Evolutionary conservation across 495 filamentous ascomycete genomes (phyloP), one percentile per base, ranked within the genome.

Genomic region (Penicillium herquei): DNA sequence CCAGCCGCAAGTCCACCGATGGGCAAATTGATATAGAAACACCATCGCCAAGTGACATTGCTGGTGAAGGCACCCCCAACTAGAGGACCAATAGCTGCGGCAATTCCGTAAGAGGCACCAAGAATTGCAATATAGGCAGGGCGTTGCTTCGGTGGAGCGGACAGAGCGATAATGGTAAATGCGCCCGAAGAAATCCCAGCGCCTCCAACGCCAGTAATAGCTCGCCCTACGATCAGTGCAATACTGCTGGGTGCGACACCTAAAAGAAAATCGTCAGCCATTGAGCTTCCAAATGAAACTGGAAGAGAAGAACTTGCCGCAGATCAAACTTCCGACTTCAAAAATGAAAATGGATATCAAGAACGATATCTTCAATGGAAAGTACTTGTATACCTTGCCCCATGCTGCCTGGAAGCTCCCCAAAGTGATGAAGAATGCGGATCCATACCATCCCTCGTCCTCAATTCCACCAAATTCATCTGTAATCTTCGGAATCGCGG

Each of bases 141-240:
- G 14, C 80, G 70, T 43, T 75, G 74, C 18, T 70, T 64, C 8
- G 80, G 71, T 0, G 70, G 68, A 3, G 75, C 70, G 0, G 70
- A 51, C 47, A 78, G 66, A 30, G 70, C 74, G 40, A 83, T 72
- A 54, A 82, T 68, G 4, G 47, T 62, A 18, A 47, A 52, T 3
- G 32, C 44, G 1, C 66, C 66, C 2, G 37, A 43, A 0, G 35
- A 13, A 11, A 69, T 46, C 3, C 70, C 70, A 1, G 63, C 84
- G 46, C 86, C 90, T 3, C 88, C 89, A 39, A 91, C 51, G 13
- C 89, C 89, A 32, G 88, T 84, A 41, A 93, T 74, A 31, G 88
- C 88, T 18, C 90, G 82, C 7, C 90, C 90, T 55, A 90, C 66
- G 61, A 93, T 92, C 32, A 94, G 76, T 13, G 82, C 81, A 1